phyloP scores from a whole-genome alignment of 305 asterid species.

The Withania somnifera region DNA sequence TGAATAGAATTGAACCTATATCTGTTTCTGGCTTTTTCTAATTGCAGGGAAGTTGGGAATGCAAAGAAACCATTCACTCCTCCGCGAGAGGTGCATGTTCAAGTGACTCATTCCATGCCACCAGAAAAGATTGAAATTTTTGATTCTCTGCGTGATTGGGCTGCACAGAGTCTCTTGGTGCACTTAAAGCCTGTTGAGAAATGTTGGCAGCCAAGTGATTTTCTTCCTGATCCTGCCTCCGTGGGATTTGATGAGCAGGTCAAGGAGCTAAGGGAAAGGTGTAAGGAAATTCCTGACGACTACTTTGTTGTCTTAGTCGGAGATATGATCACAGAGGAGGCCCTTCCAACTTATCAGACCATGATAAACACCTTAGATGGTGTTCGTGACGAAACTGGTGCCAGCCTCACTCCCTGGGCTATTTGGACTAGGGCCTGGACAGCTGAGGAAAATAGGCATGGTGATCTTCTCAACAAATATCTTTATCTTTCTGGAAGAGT shows the following conservation, averaged over 20 bases:
- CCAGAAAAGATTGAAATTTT: slow-evolving; percentile 70
- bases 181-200: slow-evolving; percentile 65
- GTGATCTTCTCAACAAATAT: slow-evolving; percentile 72
- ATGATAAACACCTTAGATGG: slow-evolving; percentile 71
- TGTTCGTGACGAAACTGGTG: slow-evolving; percentile 71
- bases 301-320: slow-evolving; percentile 64
- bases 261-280: slow-evolving; percentile 44
- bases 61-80: slow-evolving; percentile 43
- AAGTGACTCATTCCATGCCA: slow-evolving; percentile 63
- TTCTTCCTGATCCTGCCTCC: slow-evolving; percentile 65
- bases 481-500: slow-evolving; percentile 73
- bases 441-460: slow-evolving; percentile 77
- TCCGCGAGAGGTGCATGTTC: slow-evolving; percentile 47
- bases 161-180: slow-evolving; percentile 46
- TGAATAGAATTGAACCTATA: not conserved
- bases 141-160: slow-evolving; percentile 49
- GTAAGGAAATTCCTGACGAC: slow-evolving; percentile 62
- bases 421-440: slow-evolving; percentile 84
- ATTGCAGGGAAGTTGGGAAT: slow-evolving; percentile 34
- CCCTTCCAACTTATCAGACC: slow-evolving; percentile 79
- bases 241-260: slow-evolving; percentile 73
- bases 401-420: slow-evolving; percentile 71
- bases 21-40: not conserved
- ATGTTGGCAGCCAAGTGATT: slow-evolving; percentile 69
- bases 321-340: slow-evolving; percentile 81